These are phyloP conservation scores for Tylopilus felleus DNA, from an alignment of 768 basidiomycete species.

Conservation along the genomic window DNA sequence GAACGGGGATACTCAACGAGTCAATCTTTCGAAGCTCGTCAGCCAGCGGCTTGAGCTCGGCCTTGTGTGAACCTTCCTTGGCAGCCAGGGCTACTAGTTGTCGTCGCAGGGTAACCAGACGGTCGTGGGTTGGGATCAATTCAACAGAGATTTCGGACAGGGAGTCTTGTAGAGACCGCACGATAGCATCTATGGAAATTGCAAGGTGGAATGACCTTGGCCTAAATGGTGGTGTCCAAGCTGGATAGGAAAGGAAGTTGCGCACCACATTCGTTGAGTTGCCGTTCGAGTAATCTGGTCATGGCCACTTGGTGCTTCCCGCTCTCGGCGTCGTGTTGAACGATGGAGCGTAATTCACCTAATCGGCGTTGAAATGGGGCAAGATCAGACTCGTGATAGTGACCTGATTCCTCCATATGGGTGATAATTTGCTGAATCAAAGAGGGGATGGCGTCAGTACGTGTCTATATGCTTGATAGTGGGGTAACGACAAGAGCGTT, in stretches of 20 bases:
- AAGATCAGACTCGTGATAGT: conserved; percentile 91
- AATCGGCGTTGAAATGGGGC: conserved; percentile 83
- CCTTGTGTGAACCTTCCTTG: conserved; percentile 79
- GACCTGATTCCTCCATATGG: conserved; percentile 93
- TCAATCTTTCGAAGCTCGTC: conserved; percentile 96
- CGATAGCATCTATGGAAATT: conserved; percentile 57
- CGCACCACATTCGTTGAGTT: conserved; percentile 90
- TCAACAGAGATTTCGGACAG: conserved; percentile 86
- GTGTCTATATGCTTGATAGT: conserved; percentile 18
- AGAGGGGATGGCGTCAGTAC: conserved; percentile 24
- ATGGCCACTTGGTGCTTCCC: conserved; percentile 84
- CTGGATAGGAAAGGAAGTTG: conserved; percentile 16
- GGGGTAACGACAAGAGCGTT: conserved; percentile 18
- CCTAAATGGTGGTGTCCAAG: neutral
- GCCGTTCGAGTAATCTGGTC: conserved; percentile 84
- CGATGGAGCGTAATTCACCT: conserved; percentile 77
- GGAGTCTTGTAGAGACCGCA: conserved; percentile 76
- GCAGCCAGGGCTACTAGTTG: conserved; percentile 86
- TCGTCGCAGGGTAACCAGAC: conserved; percentile 81
- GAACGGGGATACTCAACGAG: conserved; percentile 69
- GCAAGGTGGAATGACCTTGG: neutral
- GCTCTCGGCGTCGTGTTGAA: conserved; percentile 76
- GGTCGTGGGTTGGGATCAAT: conserved; percentile 87
- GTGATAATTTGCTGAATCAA: conserved; percentile 80
- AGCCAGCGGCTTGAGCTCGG: conserved; percentile 83